phyloP scores from a whole-genome alignment of 345 rosid genomes.

The Linum tenue region DNA sequence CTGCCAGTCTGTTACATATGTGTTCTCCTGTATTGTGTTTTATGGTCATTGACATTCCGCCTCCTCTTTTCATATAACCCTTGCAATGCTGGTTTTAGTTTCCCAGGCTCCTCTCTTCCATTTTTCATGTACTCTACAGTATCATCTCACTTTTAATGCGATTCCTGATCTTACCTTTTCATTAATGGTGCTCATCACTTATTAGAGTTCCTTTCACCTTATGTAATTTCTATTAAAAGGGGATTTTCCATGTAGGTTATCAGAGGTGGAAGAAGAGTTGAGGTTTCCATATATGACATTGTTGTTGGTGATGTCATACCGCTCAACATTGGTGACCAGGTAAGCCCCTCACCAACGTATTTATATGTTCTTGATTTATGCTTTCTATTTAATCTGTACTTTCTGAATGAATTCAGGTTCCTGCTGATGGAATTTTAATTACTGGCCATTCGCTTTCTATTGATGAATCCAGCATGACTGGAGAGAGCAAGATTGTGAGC shows the following conservation, averaged over 20 bases:
- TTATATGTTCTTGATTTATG: neutral
- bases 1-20: too few species aligned
- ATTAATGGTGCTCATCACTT: too few species aligned
- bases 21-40: too few species aligned
- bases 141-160: too few species aligned
- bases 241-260: constrained; percentile 4
- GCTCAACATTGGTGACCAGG: constrained; percentile 9
- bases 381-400: neutral
- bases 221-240: neutral
- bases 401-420: neutral
- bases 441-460: constrained; percentile 9
- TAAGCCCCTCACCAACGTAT: neutral
- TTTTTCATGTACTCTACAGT: too few species aligned
- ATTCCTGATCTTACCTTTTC: too few species aligned
- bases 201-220: neutral
- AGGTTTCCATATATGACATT: constrained; percentile 9
- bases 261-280: constrained; percentile 12
- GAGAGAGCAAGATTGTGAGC: constrained; percentile 12
- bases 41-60: neutral
- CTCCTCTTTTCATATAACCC: neutral
- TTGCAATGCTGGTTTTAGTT: too few species aligned
- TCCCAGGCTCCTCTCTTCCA: too few species aligned
- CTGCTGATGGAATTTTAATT: constrained; percentile 10
- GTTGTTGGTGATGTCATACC: constrained; percentile 10
- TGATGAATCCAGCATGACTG: constrained; percentile 12